These are phyloP conservation scores for Penicillium riverlandense DNA, from an alignment of 495 filamentous ascomycete species.

Conservation along the genomic window DNA sequence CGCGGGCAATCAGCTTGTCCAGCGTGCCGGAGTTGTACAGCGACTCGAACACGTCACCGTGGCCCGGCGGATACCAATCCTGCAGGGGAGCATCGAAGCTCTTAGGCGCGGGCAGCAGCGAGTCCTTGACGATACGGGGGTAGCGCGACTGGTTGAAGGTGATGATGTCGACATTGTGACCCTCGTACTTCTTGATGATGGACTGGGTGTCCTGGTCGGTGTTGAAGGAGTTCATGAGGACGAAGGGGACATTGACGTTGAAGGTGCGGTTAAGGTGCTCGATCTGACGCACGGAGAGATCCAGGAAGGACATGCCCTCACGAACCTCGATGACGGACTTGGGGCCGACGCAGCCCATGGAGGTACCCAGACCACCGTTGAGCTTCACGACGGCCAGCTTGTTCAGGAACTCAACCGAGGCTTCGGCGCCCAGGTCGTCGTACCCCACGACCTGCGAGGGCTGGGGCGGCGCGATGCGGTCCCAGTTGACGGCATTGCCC, in stretches of 20 bases:
- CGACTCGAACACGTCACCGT: slow-evolving; percentile 99
- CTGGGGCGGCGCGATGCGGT: slow-evolving; percentile 88
- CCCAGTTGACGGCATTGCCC: slow-evolving; percentile 92
- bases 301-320: slow-evolving; percentile 99
- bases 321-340: slow-evolving; percentile 99
- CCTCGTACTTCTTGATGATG: slow-evolving; percentile 99
- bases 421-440: slow-evolving; percentile 71
- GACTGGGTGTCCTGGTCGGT: slow-evolving; percentile 95
- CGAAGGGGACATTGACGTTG: slow-evolving; percentile 94
- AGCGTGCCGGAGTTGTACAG: slow-evolving; percentile 99
- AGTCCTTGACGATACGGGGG: slow-evolving; percentile 96
- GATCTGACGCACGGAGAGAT: slow-evolving; percentile 97
- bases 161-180: slow-evolving; percentile 97
- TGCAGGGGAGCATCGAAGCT: slow-evolving; percentile 77
- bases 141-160: slow-evolving; percentile 99
- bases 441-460: slow-evolving; percentile 91
- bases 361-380: slow-evolving; percentile 98
- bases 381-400: slow-evolving; percentile 99
- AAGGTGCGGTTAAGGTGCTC: slow-evolving; percentile 99
- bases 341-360: slow-evolving; percentile 98
- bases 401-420: slow-evolving; percentile 87
- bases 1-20: slow-evolving; percentile 88
- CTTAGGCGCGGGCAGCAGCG: slow-evolving; percentile 92
- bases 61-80: slow-evolving; percentile 98
- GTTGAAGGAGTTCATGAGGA: slow-evolving; percentile 99